Base-by-base conservation (phyloP, 768 basidiomycete genomes). In the Tylopilus balloui region DNA sequence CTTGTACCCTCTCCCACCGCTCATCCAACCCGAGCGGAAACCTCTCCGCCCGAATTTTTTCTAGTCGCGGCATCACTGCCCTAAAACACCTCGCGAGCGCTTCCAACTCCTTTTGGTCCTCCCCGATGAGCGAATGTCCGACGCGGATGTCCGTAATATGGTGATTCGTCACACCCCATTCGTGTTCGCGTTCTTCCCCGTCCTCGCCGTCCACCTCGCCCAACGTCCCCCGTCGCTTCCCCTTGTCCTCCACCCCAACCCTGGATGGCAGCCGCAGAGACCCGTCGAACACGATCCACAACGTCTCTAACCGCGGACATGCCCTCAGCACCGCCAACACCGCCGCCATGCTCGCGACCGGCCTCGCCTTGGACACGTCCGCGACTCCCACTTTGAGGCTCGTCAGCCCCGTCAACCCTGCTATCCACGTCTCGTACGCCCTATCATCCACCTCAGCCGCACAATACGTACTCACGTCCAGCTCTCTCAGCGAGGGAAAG, bases 261-360 rank as follows among this genome's bases (percentile, higher is more conserved):
- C n/a, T n/a, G n/a, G n/a, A n/a, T 6, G 53, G 48, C 6, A 40
- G 44, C 8, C 15, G n/a, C 1, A 53, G 15, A 14, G 55, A 51
- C 4, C 48, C 63, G 24, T 65, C 64, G 20, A 65, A 63, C 14
- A 42, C 55, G 9, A 65, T 48, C 45, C 47, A 54, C 20, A 65
- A 13, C 11, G 50, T 54, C 34, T 55, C 56, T 39, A 65, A 37
- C 7, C 25, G 29, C 17, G 46, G 53, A 49, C 61, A 65, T 7
- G 51, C 50, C 39, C 15, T 52, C 40, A 65, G 29, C 20, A 65
- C 52, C 13, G 61, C 37, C 45, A 61, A 39, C 24, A 65, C 45
- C 5, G 59, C 59, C 3, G 36, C 41, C 0, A 63, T 45, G 3
- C 44, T 65, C 21, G 63, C 61, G 3, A 44, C 5, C 9, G 63